Evolutionary conservation across 2,329 filamentous ascomycete genomes (phyloP), one percentile per base, ranked within the genome.

Genomic region (Rhynchosporium secalis): DNA sequence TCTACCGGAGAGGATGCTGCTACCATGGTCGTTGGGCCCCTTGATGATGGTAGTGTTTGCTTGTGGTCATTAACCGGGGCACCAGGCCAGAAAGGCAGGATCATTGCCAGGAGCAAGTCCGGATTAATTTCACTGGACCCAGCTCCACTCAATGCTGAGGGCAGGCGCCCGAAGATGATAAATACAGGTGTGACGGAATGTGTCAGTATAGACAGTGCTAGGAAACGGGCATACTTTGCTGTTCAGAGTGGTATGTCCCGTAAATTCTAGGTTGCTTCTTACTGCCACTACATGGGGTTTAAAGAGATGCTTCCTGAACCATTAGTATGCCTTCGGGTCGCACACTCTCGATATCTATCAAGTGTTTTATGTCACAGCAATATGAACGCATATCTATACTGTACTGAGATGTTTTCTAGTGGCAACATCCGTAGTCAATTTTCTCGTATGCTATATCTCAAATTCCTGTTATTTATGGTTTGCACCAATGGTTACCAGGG

Each of bases 41-140:
- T 96, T 7, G 91, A 96, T 62, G 91, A 97, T 72, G 92, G 92
- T 0, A 92, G 90, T 57, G 83, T 97, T n/a, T 91, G 88, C 69
- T 76, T 96, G 6, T 97, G 92, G 92, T 90, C 96, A 72, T 78
- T 91, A 56, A 85, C 82, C 60, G 83, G 83, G 1, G 82, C 80
- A 36, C 77, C 77, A 54, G 76, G 76, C 4, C 79, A 73, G 65
- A 83, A 81, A 66, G 89, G 90, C 1, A 83, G 80, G 2, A 83
- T 95, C 38, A 68, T 90, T 10, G 86, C 83, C 0, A 83, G 82
- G 65, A 95, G 89, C 74, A 77, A 77, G 26, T 79, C 86, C 0
- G 89, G 88, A 0, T 79, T 94, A 8, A 79, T 96, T 15, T 86
- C 87, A 60, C 77, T 80, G n/a, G 80, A 81, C 62, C 78, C 79